A percentile compares a stretch with the other conserved stretches of the same genome.
Evolutionary conservation across 169 alveolate species (phyloP).

Genomic region (Miamiensis avidus): DNA sequence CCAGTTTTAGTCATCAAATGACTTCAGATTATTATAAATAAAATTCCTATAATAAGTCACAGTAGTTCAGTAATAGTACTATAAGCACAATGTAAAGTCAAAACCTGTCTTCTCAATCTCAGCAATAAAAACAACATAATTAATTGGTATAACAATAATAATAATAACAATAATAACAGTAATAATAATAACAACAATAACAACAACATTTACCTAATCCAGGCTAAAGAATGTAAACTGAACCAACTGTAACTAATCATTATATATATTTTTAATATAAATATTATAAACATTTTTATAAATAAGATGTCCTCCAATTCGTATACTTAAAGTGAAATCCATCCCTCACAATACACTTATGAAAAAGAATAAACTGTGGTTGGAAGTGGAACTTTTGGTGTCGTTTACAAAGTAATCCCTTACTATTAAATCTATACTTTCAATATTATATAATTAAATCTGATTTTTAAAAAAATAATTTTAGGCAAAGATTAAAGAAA

Average conservation of each 20-base stretch:
- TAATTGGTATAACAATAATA: not conserved
- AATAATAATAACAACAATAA: too few species aligned
- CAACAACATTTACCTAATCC: not conserved
- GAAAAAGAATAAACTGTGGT: constrained; percentile 84
- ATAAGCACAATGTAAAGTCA: not conserved
- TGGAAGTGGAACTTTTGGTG: constrained; percentile 99
- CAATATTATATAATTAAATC: not conserved
- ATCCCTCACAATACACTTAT: not conserved
- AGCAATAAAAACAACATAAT: not conserved
- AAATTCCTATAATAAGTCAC: too few species aligned
- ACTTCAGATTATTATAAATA: too few species aligned
- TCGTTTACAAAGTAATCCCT: constrained; percentile 90
- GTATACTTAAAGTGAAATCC: not conserved
- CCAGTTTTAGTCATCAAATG: too few species aligned
- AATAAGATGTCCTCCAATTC: not conserved
- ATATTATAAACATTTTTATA: not conserved
- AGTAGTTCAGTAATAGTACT: too few species aligned
- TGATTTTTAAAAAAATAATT: not conserved
- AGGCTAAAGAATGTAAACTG: not conserved
- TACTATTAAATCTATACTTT: not conserved
- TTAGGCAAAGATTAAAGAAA: constrained; percentile 87
- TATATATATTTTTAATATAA: too few species aligned
- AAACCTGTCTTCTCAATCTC: not conserved
- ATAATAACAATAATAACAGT: too few species aligned
- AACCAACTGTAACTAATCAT: not conserved